phyloP scores from a whole-genome alignment of 257 asterid genomes.

The Forsythia viridissima region DNA sequence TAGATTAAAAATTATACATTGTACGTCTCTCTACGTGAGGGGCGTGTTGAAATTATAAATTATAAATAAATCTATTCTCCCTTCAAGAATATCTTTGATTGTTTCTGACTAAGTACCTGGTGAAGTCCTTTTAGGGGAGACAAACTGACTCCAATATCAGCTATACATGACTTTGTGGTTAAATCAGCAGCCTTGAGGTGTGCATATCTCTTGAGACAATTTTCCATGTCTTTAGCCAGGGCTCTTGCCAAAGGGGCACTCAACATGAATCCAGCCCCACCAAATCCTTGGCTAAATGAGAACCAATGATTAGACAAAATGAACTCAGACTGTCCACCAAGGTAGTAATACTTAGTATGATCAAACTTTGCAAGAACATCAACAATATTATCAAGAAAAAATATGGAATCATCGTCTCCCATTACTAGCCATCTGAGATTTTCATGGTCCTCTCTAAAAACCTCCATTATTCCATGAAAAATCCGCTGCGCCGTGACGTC shows the following conservation, averaged over 20 bases:
- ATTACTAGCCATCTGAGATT: slow-evolving; percentile 55
- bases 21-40: no score
- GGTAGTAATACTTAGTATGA: slow-evolving; percentile 47
- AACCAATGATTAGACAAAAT: slow-evolving; percentile 44
- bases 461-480: slow-evolving; percentile 45
- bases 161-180: slow-evolving; percentile 50
- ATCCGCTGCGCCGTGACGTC: slow-evolving; percentile 41
- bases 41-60: background rate
- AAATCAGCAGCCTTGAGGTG: slow-evolving; percentile 43
- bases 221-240: slow-evolving; percentile 42
- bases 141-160: slow-evolving; percentile 51
- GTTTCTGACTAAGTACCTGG: slow-evolving; percentile 24
- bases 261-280: slow-evolving; percentile 59
- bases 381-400: slow-evolving; percentile 45
- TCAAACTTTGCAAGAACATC: slow-evolving; percentile 43
- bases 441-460: slow-evolving; percentile 34
- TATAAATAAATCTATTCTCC: background rate
- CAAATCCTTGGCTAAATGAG: slow-evolving; percentile 56
- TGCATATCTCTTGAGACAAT: slow-evolving; percentile 45
- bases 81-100: no score
- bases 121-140: slow-evolving; percentile 51
- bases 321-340: slow-evolving; percentile 59
- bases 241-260: slow-evolving; percentile 56
- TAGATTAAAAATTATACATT: background rate
- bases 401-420: slow-evolving; percentile 69